phyloP scores from a whole-genome alignment of 139 green algal genomes.

The Nannochloris sp. region DNA sequence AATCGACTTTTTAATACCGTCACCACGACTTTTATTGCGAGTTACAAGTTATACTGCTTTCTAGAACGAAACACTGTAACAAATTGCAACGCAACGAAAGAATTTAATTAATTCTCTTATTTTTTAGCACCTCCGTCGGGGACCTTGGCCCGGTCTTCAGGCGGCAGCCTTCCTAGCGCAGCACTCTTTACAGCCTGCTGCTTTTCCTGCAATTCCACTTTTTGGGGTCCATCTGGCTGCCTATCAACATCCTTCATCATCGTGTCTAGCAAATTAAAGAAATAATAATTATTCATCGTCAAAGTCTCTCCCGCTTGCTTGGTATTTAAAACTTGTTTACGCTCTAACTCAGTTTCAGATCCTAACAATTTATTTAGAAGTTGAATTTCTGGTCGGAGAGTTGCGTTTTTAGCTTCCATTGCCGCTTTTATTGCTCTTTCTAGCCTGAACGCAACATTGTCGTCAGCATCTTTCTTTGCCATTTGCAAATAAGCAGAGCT shows the following conservation, averaged over 20 bases:
- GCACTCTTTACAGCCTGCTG: not conserved
- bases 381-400: conserved; percentile 55
- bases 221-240: not conserved
- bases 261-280: conserved; percentile 43
- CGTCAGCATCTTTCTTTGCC: conserved; percentile 45
- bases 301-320: not conserved
- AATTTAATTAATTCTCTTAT: not conserved
- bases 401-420: conserved; percentile 54
- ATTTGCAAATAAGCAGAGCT: conserved; percentile 42
- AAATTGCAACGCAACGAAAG: not conserved
- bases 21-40: not conserved
- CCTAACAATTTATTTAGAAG: conserved; percentile 31
- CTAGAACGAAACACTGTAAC: not conserved
- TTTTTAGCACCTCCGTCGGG: too few species aligned
- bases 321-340: conserved; percentile 13
- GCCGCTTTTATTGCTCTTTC: conserved; percentile 31
- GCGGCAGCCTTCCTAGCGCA: not conserved
- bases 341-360: not conserved
- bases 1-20: too few species aligned
- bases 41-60: not conserved
- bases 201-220: not conserved
- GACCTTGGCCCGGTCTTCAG: too few species aligned
- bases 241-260: conserved; percentile 2
- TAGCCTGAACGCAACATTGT: conserved; percentile 31
- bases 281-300: conserved; percentile 42